Evolutionary conservation across 148 eudicot genomes (phyloP), one percentile per base, ranked within the genome.

Genomic region (Rhododendron mucronatum): DNA sequence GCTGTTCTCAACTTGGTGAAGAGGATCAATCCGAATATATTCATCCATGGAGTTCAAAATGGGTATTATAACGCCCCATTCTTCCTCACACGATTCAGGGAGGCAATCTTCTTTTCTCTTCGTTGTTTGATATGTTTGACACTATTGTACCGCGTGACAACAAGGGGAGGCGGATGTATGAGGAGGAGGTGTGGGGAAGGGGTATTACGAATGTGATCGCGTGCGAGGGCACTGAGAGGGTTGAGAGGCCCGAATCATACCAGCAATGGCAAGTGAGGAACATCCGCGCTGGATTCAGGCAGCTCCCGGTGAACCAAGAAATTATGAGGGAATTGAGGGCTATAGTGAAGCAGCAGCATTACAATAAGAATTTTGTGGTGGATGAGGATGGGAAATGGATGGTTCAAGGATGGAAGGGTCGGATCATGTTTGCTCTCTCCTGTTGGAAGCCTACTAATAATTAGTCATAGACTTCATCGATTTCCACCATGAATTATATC

Each of bases 351-450:
- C 90, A 87, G 88, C 83, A 75, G 13, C 53, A 86, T 48, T 95
- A 93, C 69, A 89, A 93, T 44, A 91, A 91, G 84, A 92, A 95
- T 79, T 95, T 92, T 80, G 82, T 90, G 90, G 82, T 94, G 11
- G 92, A 90, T 74, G 91, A 87, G 79, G 95, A 89, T 79, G 88
- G 87, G 3, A 78, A 88, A 13, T 95, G 98, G 98, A 78, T 94
- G 91, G 86, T 95, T 83, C 93, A 90, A 23, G 96, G 96, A 18
- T 95, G 98, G 98, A 95, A 93, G 79, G 98, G 98, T 47, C 85
- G 94, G 78, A 87, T 95, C 79, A 73, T 90, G 80, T 82, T 75
- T 83, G 96, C 93, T 35, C 80, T 93, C 14, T 93, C 98, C n/a
- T 91, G 89, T 82, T 95, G 93, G 96, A 87, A 65, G 57, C 91